Evolutionary conservation across 441 rosid species (phyloP).

Genomic region (Syzygium syzygioides): DNA sequence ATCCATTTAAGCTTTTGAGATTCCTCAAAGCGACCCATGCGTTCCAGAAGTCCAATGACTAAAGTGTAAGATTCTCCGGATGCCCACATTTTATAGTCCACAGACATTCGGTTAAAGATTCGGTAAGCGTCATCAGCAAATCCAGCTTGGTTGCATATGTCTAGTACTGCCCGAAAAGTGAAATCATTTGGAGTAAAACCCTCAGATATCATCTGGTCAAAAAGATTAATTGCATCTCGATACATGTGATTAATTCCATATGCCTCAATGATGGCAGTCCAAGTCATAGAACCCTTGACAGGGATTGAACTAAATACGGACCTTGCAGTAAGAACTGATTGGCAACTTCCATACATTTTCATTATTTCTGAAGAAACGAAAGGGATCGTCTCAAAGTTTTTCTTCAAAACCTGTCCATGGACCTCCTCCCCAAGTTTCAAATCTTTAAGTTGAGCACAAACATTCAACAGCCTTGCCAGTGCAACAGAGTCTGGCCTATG

Average conservation of each 20-base stretch:
- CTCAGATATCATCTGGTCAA: constrained; percentile 45
- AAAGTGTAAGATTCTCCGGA: constrained; percentile 40
- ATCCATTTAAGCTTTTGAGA: constrained; percentile 36
- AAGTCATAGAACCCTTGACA: constrained; percentile 61
- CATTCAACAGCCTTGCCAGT: constrained; percentile 48
- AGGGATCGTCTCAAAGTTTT: constrained; percentile 45
- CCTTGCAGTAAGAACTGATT: constrained; percentile 38
- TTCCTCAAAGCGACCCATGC: constrained; percentile 34
- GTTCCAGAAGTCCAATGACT: constrained; percentile 40
- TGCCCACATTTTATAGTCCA: constrained; percentile 32
- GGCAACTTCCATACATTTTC: constrained; percentile 68
- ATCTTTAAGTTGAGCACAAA: constrained; percentile 44
- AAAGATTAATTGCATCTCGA: constrained; percentile 46
- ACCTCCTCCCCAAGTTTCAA: constrained; percentile 71
- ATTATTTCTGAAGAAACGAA: constrained; percentile 58
- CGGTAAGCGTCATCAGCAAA: constrained; percentile 56
- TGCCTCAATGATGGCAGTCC: constrained; percentile 80
- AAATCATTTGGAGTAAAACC: constrained; percentile 56
- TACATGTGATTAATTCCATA: constrained; percentile 36
- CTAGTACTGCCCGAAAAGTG: constrained; percentile 55
- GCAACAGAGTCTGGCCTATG: constrained; percentile 73
- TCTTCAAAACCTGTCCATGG: constrained; percentile 66
- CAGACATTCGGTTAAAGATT: constrained; percentile 44
- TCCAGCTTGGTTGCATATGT: constrained; percentile 68
- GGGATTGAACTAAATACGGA: constrained; percentile 42